Evolutionary conservation across 2,329 filamentous ascomycete genomes (phyloP).

Genomic region (Pseudogymnoascus sp.): DNA sequence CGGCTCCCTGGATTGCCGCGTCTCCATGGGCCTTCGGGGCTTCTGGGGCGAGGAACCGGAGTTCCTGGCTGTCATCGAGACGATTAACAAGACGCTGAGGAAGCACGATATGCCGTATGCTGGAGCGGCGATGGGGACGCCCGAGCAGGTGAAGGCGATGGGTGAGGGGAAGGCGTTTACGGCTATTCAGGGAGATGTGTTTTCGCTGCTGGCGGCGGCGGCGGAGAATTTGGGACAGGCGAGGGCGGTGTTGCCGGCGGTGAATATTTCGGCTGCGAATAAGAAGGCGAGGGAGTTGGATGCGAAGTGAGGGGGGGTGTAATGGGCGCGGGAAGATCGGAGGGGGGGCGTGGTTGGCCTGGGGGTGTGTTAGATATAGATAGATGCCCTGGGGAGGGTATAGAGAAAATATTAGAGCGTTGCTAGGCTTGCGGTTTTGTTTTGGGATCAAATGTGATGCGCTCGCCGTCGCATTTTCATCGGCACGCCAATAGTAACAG

Average conservation of each 20-base stretch:
- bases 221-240: constrained; percentile 2
- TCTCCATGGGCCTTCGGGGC: constrained; percentile 35
- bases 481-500: too few species aligned
- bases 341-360: not conserved
- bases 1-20: constrained; percentile 34
- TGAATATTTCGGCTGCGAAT: not conserved
- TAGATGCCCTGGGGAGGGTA: not conserved
- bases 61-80: constrained; percentile 32
- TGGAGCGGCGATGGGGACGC: constrained; percentile 20
- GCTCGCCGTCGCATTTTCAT: too few species aligned
- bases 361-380: not conserved
- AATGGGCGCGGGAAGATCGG: not conserved
- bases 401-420: too few species aligned
- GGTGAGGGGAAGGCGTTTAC: constrained; percentile 20
- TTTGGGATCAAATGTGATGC: too few species aligned
- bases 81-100: constrained; percentile 32
- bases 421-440: too few species aligned
- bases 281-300: not conserved
- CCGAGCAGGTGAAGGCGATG: constrained; percentile 15
- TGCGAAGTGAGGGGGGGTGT: not conserved
- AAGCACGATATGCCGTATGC: constrained; percentile 38
- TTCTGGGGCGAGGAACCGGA: constrained; percentile 33
- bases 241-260: constrained; percentile 8
- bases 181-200: constrained; percentile 14
- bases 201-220: constrained; percentile 10